A percentile compares a stretch with the other conserved stretches of the same genome.
phyloP scores from a whole-genome alignment of 768 basidiomycete species.

The Tricholoma terreum region DNA sequence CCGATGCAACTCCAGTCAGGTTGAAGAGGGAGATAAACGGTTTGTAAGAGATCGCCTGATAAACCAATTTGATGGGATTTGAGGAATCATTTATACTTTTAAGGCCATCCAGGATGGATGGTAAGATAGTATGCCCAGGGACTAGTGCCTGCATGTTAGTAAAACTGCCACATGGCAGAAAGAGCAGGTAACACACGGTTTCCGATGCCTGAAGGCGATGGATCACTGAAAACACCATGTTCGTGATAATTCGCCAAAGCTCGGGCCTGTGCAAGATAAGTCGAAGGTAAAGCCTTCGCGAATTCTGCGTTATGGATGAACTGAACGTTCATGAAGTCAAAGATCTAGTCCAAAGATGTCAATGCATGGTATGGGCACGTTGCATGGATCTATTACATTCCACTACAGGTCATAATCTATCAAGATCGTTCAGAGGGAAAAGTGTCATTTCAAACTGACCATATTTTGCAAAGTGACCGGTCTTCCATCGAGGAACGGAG shows the following conservation, averaged over 20 bases:
- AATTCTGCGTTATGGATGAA: slow-evolving; percentile 64
- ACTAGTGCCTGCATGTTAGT: slow-evolving; percentile 39
- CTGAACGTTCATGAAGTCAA: slow-evolving; percentile 73
- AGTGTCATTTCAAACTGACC: slow-evolving; percentile 34
- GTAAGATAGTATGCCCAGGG: slow-evolving; percentile 61
- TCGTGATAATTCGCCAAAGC: slow-evolving; percentile 73
- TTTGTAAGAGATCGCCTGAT: slow-evolving; percentile 69
- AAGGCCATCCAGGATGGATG: slow-evolving; percentile 55
- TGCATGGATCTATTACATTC: slow-evolving; percentile 29
- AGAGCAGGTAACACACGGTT: slow-evolving; percentile 44
- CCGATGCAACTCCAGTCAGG: slow-evolving; percentile 58
- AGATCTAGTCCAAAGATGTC: slow-evolving; percentile 41
- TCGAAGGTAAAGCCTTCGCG: slow-evolving; percentile 39
- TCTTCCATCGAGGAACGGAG: slow-evolving; percentile 52
- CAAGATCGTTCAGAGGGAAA: neutral
- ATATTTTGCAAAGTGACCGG: slow-evolving; percentile 54
- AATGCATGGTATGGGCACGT: neutral
- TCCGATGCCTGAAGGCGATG: slow-evolving; percentile 53
- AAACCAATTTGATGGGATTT: slow-evolving; percentile 54
- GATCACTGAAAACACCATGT: slow-evolving; percentile 60
- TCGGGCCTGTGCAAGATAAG: slow-evolving; percentile 51
- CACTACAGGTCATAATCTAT: slow-evolving; percentile 22
- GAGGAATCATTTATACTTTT: slow-evolving; percentile 45
- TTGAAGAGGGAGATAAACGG: slow-evolving; percentile 78
- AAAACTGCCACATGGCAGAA: neutral